Evolutionary conservation across 345 rosid genomes (phyloP).

Genomic region (Raphanus raphanistrum): DNA sequence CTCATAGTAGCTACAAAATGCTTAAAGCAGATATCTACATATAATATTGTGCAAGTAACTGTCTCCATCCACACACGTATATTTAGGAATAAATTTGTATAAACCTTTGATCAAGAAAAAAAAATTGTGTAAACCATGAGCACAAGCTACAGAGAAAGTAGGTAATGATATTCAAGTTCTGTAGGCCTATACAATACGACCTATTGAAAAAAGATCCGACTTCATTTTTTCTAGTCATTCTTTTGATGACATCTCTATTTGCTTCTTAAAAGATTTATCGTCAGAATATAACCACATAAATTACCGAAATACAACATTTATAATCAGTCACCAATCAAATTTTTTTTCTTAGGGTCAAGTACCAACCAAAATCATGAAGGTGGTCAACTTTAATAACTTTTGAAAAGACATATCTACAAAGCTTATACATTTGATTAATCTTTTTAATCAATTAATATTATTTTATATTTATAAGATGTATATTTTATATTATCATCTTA

Average conservation of each 20-base stretch:
- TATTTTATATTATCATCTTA: too few relatives aligned
- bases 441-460: too few relatives aligned
- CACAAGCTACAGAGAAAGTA: neutral
- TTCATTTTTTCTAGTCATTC: neutral
- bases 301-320: neutral
- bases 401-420: neutral
- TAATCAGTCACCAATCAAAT: neutral
- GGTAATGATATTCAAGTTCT: neutral
- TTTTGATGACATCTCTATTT: neutral
- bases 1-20: neutral
- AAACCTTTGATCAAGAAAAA: neutral
- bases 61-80: neutral
- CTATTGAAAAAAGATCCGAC: neutral
- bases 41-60: neutral
- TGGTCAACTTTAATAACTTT: neutral
- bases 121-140: neutral
- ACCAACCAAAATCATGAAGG: neutral
- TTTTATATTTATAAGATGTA: too few relatives aligned
- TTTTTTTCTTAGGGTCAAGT: neutral
- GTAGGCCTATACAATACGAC: neutral
- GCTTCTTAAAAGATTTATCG: neutral
- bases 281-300: neutral
- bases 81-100: neutral
- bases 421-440: neutral
- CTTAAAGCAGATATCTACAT: neutral